Evolutionary conservation across 2,329 filamentous ascomycete genomes (phyloP).

Genomic region (Calycina herbarum): DNA sequence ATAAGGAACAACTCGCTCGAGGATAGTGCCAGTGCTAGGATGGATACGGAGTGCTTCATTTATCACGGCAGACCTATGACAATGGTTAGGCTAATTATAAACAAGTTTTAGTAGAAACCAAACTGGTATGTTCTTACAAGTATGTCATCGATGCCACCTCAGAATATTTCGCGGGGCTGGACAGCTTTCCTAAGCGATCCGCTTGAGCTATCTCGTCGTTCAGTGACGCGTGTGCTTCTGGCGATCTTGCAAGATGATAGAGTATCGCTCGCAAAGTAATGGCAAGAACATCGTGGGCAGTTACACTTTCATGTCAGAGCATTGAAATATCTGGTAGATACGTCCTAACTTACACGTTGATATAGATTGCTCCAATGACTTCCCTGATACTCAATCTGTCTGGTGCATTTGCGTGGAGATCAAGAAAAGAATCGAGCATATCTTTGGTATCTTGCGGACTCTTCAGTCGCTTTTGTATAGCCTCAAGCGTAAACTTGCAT

Average conservation of each 20-base stretch:
- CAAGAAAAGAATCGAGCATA: constrained; percentile 9
- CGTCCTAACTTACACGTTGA: background rate
- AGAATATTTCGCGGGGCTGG: background rate
- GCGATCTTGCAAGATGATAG: constrained; percentile 43
- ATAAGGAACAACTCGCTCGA: constrained; percentile 45
- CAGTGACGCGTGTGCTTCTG: constrained; percentile 7
- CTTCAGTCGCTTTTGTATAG: background rate
- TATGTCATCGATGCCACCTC: background rate
- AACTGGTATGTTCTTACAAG: background rate
- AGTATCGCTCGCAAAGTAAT: constrained; percentile 46
- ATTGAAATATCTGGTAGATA: background rate
- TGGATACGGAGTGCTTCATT: constrained; percentile 49
- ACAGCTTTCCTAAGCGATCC: background rate
- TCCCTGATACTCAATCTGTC: background rate
- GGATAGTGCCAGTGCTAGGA: constrained; percentile 43
- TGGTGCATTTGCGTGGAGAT: background rate
- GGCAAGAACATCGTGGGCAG: constrained; percentile 46
- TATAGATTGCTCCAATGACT: background rate
- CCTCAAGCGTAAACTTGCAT: background rate
- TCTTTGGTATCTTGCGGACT: constrained; percentile 12
- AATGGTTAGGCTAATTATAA: background rate
- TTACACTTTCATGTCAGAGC: background rate
- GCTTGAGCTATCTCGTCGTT: constrained; percentile 24
- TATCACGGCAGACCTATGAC: constrained; percentile 40
- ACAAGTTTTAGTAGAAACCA: background rate